Conservation (phyloP, 257 asterid genomes). For the Lycium ferocissimum region DNA sequence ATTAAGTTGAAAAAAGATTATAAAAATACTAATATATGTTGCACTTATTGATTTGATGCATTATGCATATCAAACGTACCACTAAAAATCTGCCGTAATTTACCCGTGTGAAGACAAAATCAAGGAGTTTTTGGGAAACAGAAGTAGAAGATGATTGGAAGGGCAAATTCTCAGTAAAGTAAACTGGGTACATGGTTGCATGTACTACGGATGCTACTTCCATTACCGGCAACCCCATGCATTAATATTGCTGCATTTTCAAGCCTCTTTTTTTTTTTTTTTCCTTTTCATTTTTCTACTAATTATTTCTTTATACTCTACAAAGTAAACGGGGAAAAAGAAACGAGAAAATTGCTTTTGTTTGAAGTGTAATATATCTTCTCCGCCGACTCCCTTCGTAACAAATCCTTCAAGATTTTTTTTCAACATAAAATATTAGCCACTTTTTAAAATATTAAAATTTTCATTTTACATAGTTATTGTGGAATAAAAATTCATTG, state of each 20-base stretch:
- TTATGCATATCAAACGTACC: too few species aligned
- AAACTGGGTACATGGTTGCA: constrained; percentile 27
- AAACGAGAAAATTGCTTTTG: constrained; percentile 6
- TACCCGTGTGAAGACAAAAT: neutral
- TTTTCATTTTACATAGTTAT: neutral
- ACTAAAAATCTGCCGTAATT: neutral
- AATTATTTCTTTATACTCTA: neutral
- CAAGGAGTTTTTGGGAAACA: neutral
- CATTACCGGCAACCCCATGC: constrained; percentile 35
- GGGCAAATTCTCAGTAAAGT: constrained; percentile 19
- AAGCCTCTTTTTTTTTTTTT: neutral
- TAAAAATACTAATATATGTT: too few species aligned
- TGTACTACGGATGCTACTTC: constrained; percentile 33
- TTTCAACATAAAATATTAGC: neutral
- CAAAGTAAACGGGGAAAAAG: neutral
- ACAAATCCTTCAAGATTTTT: constrained; percentile 14
- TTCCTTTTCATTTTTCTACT: neutral
- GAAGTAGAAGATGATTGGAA: constrained; percentile 12
- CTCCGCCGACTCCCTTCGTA: constrained; percentile 25
- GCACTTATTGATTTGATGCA: too few species aligned
- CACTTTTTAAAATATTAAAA: neutral
- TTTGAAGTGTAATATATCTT: constrained; percentile 25
- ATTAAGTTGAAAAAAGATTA: too few species aligned
- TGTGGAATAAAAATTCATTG: neutral
- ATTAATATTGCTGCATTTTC: constrained; percentile 25